Conservation (phyloP, 352 stramenopile genomes). For the Phytophthora europaea region DNA sequence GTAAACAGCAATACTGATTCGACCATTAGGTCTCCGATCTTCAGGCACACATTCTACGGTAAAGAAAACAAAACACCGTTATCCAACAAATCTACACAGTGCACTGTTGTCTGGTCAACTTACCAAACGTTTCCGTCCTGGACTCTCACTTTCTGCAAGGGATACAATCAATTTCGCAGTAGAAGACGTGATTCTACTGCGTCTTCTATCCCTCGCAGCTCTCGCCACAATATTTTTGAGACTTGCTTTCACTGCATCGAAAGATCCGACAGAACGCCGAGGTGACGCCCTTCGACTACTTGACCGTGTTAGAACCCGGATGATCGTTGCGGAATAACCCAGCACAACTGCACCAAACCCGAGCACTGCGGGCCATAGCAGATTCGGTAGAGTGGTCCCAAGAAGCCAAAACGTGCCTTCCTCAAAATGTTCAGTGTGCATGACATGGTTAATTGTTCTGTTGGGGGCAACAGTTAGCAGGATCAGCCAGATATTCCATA, state of each 20-base stretch:
- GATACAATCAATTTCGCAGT: neutral
- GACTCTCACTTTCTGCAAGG: neutral
- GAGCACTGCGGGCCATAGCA: conserved; percentile 10
- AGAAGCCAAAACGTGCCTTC: conserved; percentile 11
- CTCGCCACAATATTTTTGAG: neutral
- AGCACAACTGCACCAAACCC: neutral
- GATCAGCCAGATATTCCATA: neutral
- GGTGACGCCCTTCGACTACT: neutral
- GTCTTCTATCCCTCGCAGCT: neutral
- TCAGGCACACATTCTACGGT: neutral
- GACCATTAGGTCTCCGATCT: neutral
- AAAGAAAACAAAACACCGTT: neutral
- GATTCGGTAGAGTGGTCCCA: neutral
- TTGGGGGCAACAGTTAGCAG: neutral
- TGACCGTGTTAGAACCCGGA: neutral
- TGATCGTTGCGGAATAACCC: conserved; percentile 1
- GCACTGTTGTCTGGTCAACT: neutral
- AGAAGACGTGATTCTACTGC: neutral
- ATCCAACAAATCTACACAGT: neutral
- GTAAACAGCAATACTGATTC: neutral
- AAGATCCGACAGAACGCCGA: neutral
- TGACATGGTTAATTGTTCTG: neutral
- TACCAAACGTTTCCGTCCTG: neutral
- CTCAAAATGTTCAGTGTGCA: conserved; percentile 4
- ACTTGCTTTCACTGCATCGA: neutral